Conservation (phyloP, 1,284 basidiomycete genomes). For the Ustilago crameri region DNA sequence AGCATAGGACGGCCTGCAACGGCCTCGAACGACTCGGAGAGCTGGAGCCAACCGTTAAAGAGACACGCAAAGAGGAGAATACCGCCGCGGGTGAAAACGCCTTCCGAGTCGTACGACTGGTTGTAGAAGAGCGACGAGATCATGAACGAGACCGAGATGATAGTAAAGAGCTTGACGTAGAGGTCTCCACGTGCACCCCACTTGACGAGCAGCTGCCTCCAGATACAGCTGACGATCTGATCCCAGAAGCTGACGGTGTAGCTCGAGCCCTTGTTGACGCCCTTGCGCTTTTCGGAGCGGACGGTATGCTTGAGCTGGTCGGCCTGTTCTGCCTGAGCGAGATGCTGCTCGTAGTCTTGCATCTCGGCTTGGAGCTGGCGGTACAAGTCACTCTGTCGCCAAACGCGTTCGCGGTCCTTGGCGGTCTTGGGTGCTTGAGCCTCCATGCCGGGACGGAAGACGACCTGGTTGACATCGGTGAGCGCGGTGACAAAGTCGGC, state of each 20-base stretch:
- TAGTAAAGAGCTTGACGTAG: conserved; percentile 55
- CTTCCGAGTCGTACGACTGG: conserved; percentile 41
- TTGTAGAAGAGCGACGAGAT: conserved; percentile 57
- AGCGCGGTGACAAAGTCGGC: conserved; percentile 73
- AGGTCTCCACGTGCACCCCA: conserved; percentile 51
- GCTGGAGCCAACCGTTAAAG: conserved; percentile 65
- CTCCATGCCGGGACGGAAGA: conserved; percentile 71
- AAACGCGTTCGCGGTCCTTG: conserved; percentile 54
- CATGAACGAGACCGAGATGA: conserved; percentile 58
- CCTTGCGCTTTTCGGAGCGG: conserved; percentile 53
- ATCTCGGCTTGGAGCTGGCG: conserved; percentile 51
- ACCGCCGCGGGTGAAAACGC: conserved; percentile 61
- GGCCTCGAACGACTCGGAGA: conserved; percentile 70
- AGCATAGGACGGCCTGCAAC: conserved; percentile 71
- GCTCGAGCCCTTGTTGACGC: conserved; percentile 48
- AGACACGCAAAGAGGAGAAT: conserved; percentile 70
- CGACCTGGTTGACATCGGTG: conserved; percentile 76
- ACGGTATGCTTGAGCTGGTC: conserved; percentile 44
- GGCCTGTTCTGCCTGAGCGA: conserved; percentile 32
- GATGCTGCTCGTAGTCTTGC: conserved; percentile 52
- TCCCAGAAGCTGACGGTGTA: conserved; percentile 56
- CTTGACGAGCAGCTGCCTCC: conserved; percentile 57
- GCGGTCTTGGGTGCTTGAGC: conserved; percentile 68
- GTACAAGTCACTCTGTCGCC: conserved; percentile 47
- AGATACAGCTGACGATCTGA: conserved; percentile 53